Base-by-base conservation (phyloP, 2,329 filamentous ascomycete genomes). In the Colletotrichum falcatum region DNA sequence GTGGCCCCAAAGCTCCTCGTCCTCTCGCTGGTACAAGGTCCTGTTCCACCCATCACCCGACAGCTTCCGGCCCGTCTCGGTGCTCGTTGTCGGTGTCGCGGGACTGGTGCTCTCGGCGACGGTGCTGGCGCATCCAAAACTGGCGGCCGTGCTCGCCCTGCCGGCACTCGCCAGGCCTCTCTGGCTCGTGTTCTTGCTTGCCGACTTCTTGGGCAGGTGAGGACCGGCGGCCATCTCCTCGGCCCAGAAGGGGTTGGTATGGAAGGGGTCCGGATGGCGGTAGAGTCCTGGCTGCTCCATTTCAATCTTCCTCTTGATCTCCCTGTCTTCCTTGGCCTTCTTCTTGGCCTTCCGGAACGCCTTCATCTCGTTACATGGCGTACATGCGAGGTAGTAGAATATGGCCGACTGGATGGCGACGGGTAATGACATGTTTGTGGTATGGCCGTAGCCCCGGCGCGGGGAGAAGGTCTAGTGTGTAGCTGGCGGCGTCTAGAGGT, bases 141-240 rank as follows among this genome's bases (percentile, higher is more conserved):
- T 83, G 39, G 77, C 74, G 23, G 77, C 79, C 73, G 83, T 84
- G 79, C 87, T 91, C 71, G 90, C 86, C 69, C 85, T 84, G 39
- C 86, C 87, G 66, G 88, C 78, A 65, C 72, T 73, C 28, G 70
- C 79, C 72, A 92, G 80, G 23, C 88, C 87, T 61, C 89, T 85
- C 73, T 90, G 86, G 75, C 88, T 90, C 60, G 82, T 83, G 77
- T 84, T 89, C 81, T 86, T 89, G 81, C 81, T 88, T 74, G 77
- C 82, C 68, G 87, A 81, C 79, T 91, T 87, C 76, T 91, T 91
- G 39, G 90, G 91, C 44, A 92, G 87, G 3, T 89, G 90, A 2
- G 95, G 95, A 0, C 95, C 95, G 81, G 95, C 87, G 72, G 85
- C 86, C 74, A 98, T 97, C 80, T 98, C 95, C 77, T 96, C 92